Evolutionary conservation across 495 filamentous ascomycete species (phyloP).

Genomic region (Parmelia sp.): DNA sequence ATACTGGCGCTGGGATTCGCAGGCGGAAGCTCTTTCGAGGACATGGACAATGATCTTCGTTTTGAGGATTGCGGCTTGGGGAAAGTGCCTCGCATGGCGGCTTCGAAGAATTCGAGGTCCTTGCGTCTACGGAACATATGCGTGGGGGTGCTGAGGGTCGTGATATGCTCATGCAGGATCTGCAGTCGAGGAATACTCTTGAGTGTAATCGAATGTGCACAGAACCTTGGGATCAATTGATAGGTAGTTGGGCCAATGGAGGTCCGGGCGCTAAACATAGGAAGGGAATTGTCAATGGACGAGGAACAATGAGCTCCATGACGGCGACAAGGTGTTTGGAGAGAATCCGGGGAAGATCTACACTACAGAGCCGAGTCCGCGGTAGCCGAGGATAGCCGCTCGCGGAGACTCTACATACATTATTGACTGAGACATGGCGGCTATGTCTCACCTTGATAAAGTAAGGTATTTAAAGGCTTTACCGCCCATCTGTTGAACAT

Average conservation of each 20-base stretch:
- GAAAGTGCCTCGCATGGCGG: constrained; percentile 5
- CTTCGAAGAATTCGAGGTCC: background rate
- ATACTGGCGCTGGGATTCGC: constrained; percentile 48
- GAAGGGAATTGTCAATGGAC: background rate
- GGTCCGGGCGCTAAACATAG: background rate
- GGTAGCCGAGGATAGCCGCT: background rate
- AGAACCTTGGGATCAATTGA: background rate
- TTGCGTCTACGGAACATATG: constrained; percentile 3
- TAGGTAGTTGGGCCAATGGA: background rate
- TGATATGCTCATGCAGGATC: background rate
- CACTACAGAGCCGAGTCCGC: too few species aligned
- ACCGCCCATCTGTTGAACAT: background rate
- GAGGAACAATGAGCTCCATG: constrained; percentile 3
- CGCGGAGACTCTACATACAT: background rate
- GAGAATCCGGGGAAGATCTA: background rate
- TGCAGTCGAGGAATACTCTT: background rate
- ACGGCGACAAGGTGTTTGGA: background rate
- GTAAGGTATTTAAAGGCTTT: background rate
- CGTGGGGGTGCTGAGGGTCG: background rate
- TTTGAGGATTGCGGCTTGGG: background rate
- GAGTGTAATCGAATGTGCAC: background rate
- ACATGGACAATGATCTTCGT: background rate
- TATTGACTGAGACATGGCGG: too few species aligned
- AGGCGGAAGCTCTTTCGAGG: background rate
- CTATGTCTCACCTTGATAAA: background rate